Base-by-base conservation (phyloP, 768 basidiomycete genomes). In the Auricularia sp. region DNA sequence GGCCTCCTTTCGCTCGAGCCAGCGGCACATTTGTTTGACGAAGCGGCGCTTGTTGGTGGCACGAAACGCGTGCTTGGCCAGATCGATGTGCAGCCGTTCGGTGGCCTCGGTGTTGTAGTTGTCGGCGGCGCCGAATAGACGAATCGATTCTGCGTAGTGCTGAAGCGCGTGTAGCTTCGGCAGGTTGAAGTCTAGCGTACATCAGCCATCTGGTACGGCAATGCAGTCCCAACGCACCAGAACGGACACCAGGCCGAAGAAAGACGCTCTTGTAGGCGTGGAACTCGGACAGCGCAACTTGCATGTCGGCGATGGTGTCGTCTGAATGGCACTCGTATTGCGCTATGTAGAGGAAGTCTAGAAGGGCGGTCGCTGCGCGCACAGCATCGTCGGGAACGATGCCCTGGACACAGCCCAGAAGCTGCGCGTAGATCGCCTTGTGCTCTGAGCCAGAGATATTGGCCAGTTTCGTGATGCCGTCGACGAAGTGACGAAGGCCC, bases 331-430 rank as follows among this genome's bases (percentile, higher is more conserved):
- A 7, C 0, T 72, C 71, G 64, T 75, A 76, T 47, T 76, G 75
- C 0, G 77, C 74, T 14, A 76, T 64, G 64, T 75, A 78, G 6
- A 78, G 62, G 64, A 80, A 81, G 65, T 81, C 76, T 0, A 79
- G 66, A 0, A 79, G 35, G 0, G 70, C 74, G 1, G 73, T 70
- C 1, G 67, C 64, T n/a, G 73, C 73, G 6, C 51, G 51, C 5
- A 73, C 61, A 7, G 61, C 64, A 23, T 59, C 23, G 56, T 59
- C 56, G n/a, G 23, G 56, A 5, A 62, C 61, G 21, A 47, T 23
- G n/a, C 61, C 61, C 10, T 62, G 61, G 7, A 62, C 36, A 62
- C 61, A 62, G 36, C 36, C 61, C 11, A 62, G 61, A 3, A 62
- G 34, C 39, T 62, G 61, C 23, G 56, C 56, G 18, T 29, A 59